A percentile compares a stretch with the other conserved stretches of the same genome.
phyloP scores from a whole-genome alignment of 176 grass and related monocot genomes.

The Secale cereale region DNA sequence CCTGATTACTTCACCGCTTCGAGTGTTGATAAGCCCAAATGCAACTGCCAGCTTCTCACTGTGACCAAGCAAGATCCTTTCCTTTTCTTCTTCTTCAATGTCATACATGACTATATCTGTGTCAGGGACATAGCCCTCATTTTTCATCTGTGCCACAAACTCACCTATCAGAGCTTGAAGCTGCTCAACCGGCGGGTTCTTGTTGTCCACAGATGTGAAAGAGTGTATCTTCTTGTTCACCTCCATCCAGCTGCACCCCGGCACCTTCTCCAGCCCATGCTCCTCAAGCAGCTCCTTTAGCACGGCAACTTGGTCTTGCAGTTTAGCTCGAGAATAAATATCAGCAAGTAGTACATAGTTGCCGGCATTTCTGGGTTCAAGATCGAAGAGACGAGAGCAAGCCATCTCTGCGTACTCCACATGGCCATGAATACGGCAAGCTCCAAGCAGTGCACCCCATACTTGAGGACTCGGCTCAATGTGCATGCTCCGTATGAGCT shows the following conservation, averaged over 20 bases:
- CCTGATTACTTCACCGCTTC: slow-evolving; percentile 62
- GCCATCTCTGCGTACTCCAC: slow-evolving; percentile 80
- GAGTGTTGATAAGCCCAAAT: slow-evolving; percentile 78
- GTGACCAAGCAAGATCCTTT: slow-evolving; percentile 82
- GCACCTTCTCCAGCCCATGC: slow-evolving; percentile 56
- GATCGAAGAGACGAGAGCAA: slow-evolving; percentile 71
- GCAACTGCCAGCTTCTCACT: slow-evolving; percentile 90
- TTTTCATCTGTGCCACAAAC: slow-evolving; percentile 65
- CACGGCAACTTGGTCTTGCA: slow-evolving; percentile 56
- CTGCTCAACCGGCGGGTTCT: slow-evolving; percentile 53
- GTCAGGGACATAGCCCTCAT: slow-evolving; percentile 64
- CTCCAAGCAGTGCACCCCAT: slow-evolving; percentile 82
- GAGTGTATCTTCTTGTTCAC: slow-evolving; percentile 69
- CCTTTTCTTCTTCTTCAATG: slow-evolving; percentile 74
- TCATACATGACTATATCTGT: slow-evolving; percentile 65
- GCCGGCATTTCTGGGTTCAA: slow-evolving; percentile 83
- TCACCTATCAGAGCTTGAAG: slow-evolving; percentile 58
- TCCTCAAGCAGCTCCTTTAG: slow-evolving; percentile 73
- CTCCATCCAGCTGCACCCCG: slow-evolving; percentile 94
- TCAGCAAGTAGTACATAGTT: slow-evolving; percentile 91
- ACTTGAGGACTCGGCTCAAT: slow-evolving; percentile 59
- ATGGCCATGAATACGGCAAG: slow-evolving; percentile 71
- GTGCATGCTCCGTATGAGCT: slow-evolving; percentile 55
- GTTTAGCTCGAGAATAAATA: slow-evolving; percentile 69
- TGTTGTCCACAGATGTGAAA: slow-evolving; percentile 67